Base-by-base conservation (phyloP, 2,329 filamentous ascomycete species). In the Dactylellina leptospora region DNA sequence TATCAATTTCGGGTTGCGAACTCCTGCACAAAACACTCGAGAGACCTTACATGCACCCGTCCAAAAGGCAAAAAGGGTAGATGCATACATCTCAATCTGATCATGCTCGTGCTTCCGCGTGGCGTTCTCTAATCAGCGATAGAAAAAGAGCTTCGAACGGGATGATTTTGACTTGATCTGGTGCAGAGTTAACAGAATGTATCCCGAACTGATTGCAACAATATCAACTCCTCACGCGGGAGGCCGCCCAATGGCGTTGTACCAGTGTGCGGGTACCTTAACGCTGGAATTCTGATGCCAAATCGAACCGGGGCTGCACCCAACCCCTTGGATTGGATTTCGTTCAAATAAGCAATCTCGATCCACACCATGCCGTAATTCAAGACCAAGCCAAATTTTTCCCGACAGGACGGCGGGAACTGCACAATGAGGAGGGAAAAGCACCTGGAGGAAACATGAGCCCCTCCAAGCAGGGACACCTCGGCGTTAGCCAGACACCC, bases 181-280 rank as follows among this genome's bases (percentile, higher is more conserved):
- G 45, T 28, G 18, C 6, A 23, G 33, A 33, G 11, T 16, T 40
- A 18, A 27, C 40, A 18, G 5, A 13, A 50, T 28, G 61, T 48
- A 66, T 20, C 38, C 25, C 9, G 30, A 27, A 23, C 48, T 47
- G 42, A 55, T 61, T 70, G 33, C 64, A 70, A 70, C 64, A 61
- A 51, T 61, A 33, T 61, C 64, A 62, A 71, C 64, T 71, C 64
- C 25, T 50, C 64, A 50, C 48, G 56, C 50, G 64, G 50, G 56
- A 60, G 36, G 27, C 22, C 50, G 33, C 30, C 60, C 50, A 48
- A 40, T 45, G 45, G 40, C 16, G 50, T 70, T 50, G 40, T 60
- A 61, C 42, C 55, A 69, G 30, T 27, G 30, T 33, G 36, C 55
- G 36, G 64, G 58, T 62, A 71, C 56, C 56, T 71, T 62, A 40